Evolutionary conservation across 202 grass and related monocot species (phyloP), one percentile per base, ranked within the genome.

Genomic region (Panicum virgatum): DNA sequence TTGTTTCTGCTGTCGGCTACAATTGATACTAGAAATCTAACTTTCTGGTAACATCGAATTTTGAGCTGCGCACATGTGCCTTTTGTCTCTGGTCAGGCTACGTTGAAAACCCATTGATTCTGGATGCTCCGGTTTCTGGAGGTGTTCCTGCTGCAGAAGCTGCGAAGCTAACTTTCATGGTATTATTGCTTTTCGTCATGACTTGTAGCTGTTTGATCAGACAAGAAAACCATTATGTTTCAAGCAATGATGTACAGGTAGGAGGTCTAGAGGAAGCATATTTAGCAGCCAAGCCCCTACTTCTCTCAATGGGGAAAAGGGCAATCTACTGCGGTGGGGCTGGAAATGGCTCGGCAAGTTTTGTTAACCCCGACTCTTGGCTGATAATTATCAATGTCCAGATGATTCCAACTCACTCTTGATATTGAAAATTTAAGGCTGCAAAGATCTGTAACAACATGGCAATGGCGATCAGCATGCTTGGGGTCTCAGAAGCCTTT

Each of bases 391-490:
- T 72, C 26, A 4, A 2, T 61, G 19, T 11, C 37, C 1, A 5
- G 27, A 48, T 83, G 45, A 63, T 76, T 52, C 45, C 4, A n/a
- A 32, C 34, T 80, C 40, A 9, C 16, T 73, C 44, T 38, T 84
- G 14, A 62, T 68, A 43, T 48, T 88, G 54, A 42, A 26, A 27
- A 69, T 86, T 77, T 39, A 82, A 98, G 96, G 96, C 89, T 43
- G 96, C 96, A 77, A 98, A 98, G 77, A 88, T 98, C 53, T 98
- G 92, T 86, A 98, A 98, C 70, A 98, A 98, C 79, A 87, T 95
- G 87, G 96, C 92, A 66, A 88, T 98, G 96, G 90, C 96, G 38
- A 82, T 98, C 69, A 98, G 90, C 77, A 95, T 95, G 92, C 88
- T 98, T 46, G 92, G 96, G 27, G 92, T 95, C 23, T 98, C 92